Evolutionary conservation across 495 filamentous ascomycete genomes (phyloP), one percentile per base, ranked within the genome.

Genomic region (Podospora comata): DNA sequence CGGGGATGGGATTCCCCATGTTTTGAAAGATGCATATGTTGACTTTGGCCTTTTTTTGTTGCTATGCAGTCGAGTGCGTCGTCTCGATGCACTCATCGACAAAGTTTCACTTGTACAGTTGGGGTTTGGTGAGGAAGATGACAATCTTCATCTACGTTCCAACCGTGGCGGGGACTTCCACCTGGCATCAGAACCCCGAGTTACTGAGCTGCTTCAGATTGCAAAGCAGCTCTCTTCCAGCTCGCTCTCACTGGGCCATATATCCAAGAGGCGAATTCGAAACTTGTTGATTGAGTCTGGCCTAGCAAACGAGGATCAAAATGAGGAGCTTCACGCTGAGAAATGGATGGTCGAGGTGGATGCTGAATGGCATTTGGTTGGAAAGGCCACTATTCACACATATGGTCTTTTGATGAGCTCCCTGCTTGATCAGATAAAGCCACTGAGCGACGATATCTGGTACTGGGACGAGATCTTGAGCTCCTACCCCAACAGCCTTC

Each of bases 401-500:
- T 93, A 96, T 69, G 94, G 95, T 0, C 75, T 91, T 19, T 79
- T 94, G 18, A 78, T 97, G 68, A 85, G 87, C 69, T 85, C 84
- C 0, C 80, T 98, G 2, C 79, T 97, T 5, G 88, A 93, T 32
- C 89, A 93, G 69, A 92, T 91, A 18, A 86, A 95, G n/a, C 86
- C 87, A 0, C 72, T 99, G 9, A 88, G 86, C 65, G 88, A 95
- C 56, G 92, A 97, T 73, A 89, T 96, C 53, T 90, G 87, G 79
- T 98, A 98, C 74, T 99, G 95, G 95, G 91, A 96, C 68, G 88
- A 93, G 65, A 84, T 97, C 1, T 78, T 95, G 56, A 84, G 86
- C 1, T 94, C 91, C 15, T 85, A 89, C 53, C 82, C 86, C 65
- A 88, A 88, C 70, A 91, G 88, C 64, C 87, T 86, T 23, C 69